Conservation (phyloP, 306 rosid genomes). For the Fragaria iinumae region DNA sequence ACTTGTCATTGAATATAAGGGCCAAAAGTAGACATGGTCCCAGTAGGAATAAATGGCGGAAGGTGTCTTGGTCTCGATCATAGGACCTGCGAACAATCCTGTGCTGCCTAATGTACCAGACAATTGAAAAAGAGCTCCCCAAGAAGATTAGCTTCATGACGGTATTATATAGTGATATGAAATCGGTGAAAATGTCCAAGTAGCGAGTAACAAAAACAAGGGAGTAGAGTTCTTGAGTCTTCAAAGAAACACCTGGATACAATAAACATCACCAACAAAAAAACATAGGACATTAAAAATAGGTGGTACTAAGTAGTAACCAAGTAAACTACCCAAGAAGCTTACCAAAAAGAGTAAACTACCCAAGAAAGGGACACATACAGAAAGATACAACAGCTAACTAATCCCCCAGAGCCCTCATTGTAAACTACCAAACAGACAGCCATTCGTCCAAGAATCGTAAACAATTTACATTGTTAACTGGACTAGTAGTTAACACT, state of each 20-base stretch:
- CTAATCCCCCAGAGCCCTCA: neutral
- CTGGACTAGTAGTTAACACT: neutral
- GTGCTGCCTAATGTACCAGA: slow-evolving; percentile 88
- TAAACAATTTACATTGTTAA: neutral
- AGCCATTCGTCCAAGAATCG: too few relatives aligned
- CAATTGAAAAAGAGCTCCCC: slow-evolving; percentile 87
- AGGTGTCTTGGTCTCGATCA: slow-evolving; percentile 90
- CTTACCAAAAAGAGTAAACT: neutral
- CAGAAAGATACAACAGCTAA: neutral
- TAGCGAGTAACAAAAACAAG: slow-evolving; percentile 78
- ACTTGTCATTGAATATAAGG: slow-evolving; percentile 63
- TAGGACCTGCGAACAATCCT: slow-evolving; percentile 82
- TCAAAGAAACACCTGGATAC: slow-evolving; percentile 76
- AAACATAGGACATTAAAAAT: neutral
- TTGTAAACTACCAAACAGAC: too few relatives aligned
- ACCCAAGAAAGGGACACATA: neutral
- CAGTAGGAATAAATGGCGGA: slow-evolving; percentile 64
- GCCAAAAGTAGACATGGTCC: slow-evolving; percentile 73
- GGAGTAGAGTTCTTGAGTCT: slow-evolving; percentile 92
- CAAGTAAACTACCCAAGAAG: neutral
- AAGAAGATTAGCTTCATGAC: slow-evolving; percentile 81
- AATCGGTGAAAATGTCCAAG: slow-evolving; percentile 70
- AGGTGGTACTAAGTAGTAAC: neutral
- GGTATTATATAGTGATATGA: slow-evolving; percentile 63
- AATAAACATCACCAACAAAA: neutral